A percentile compares a stretch with the other conserved stretches of the same genome.
Conservation (phyloP, 352 stramenopile genomes). For the Paralagenidium karlingii region DNA sequence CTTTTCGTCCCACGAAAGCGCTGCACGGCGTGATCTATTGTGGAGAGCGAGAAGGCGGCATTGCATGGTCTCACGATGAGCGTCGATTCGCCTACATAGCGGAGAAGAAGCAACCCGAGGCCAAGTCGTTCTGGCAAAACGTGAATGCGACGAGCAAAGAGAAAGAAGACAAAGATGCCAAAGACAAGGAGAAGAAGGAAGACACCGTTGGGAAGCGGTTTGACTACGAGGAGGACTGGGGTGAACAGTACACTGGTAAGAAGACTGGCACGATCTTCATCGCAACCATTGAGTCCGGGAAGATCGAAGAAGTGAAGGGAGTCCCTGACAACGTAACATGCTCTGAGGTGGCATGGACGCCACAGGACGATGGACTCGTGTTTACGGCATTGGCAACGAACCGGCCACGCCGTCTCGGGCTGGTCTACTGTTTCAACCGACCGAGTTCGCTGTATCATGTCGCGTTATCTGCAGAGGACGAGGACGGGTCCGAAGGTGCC, state of each 20-base stretch:
- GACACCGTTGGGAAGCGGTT: conserved; percentile 33
- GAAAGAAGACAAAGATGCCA: conserved; percentile 1
- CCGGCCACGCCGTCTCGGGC: conserved; percentile 41
- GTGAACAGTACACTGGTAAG: conserved; percentile 74
- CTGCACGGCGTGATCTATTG: conserved; percentile 58
- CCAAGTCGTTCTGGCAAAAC: conserved; percentile 38
- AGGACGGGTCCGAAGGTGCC: conserved; percentile 6
- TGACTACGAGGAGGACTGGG: conserved; percentile 66
- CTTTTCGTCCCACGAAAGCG: conserved; percentile 55
- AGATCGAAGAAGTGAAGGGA: conserved; percentile 48
- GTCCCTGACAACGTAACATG: conserved; percentile 41
- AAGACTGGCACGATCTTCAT: conserved; percentile 56
- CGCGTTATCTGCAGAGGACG: conserved; percentile 11
- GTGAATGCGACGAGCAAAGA: conserved; percentile 24
- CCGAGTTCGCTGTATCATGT: conserved; percentile 50
- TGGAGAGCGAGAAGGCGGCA: conserved; percentile 51
- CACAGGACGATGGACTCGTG: conserved; percentile 34
- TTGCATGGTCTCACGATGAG: conserved; percentile 68
- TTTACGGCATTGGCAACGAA: conserved; percentile 50
- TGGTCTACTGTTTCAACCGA: conserved; percentile 84
- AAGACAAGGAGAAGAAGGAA: conserved; percentile 7
- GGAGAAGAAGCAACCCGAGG: conserved; percentile 41
- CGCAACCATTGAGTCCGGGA: conserved; percentile 37
- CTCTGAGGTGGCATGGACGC: conserved; percentile 53
- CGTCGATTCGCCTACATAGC: conserved; percentile 58